Percentiles rank a stretch among this genome's conserved stretches.
These are phyloP conservation scores for Trichothecium roseum DNA, from an alignment of 2,329 filamentous ascomycete genomes.

Conservation along the genomic window DNA sequence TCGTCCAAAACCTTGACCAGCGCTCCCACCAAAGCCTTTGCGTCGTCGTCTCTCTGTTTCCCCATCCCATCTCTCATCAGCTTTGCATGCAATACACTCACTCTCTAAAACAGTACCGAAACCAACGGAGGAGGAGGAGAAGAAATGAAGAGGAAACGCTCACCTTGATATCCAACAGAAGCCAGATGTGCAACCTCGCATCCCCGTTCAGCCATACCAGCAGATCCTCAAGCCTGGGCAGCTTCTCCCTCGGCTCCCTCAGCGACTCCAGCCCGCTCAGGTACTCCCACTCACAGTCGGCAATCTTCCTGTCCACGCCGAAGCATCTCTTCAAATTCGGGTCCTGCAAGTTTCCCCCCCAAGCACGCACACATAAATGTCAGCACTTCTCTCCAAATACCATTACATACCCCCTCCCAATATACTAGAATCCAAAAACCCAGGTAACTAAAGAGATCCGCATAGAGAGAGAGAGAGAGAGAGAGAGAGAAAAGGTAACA, in stretches of 20 bases:
- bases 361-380: no score
- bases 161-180: constrained; percentile 84
- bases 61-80: not conserved
- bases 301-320: constrained; percentile 60
- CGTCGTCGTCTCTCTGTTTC: constrained; percentile 54
- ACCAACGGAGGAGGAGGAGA: not conserved
- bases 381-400: no score
- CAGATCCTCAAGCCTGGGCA: constrained; percentile 68
- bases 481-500: not conserved
- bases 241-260: constrained; percentile 54
- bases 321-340: constrained; percentile 70
- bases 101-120: no score
- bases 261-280: constrained; percentile 59
- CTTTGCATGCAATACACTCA: no score
- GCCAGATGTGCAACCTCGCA: constrained; percentile 59
- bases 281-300: constrained; percentile 68
- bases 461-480: not conserved
- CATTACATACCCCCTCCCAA: no score
- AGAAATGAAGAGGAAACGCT: constrained; percentile 3
- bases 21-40: constrained; percentile 58
- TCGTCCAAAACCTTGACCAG: constrained; percentile 54
- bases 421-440: no score
- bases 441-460: no score
- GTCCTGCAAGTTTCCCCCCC: constrained; percentile 47
- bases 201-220: constrained; percentile 60